Evolutionary conservation across 495 filamentous ascomycete species (phyloP).

Genomic region (Tuber melanosporum): DNA sequence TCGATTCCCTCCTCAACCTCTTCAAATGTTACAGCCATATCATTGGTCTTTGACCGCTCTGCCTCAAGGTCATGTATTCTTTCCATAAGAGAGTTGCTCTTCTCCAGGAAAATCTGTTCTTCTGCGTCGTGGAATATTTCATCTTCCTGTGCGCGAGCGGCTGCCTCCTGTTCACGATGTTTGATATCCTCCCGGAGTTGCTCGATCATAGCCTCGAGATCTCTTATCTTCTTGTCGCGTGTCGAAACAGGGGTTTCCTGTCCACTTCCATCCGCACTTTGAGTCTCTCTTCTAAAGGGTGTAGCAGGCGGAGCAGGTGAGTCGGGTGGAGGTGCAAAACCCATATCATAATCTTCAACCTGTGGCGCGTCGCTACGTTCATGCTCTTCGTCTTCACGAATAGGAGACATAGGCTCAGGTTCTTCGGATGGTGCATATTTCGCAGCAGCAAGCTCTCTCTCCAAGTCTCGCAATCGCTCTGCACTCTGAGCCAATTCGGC

Average conservation of each 20-base stretch:
- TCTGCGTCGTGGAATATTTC: constrained; percentile 42
- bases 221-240: constrained; percentile 38
- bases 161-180: constrained; percentile 35
- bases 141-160: constrained; percentile 37
- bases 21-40: constrained; percentile 21
- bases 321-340: constrained; percentile 4
- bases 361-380: constrained; percentile 6
- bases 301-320: constrained; percentile 13
- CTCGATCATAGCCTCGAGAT: constrained; percentile 38
- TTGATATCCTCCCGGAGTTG: constrained; percentile 35
- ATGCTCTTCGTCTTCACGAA: constrained; percentile 26
- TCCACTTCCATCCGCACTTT: neutral
- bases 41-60: constrained; percentile 12
- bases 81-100: constrained; percentile 26
- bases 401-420: constrained; percentile 22
- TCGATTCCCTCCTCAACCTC: constrained; percentile 15
- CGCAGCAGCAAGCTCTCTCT: constrained; percentile 31
- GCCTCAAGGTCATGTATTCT: constrained; percentile 27
- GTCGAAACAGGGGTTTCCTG: constrained; percentile 27
- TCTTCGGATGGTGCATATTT: constrained; percentile 37
- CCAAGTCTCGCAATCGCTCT: constrained; percentile 33
- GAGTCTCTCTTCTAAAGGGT: constrained; percentile 12
- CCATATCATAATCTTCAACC: constrained; percentile 30
- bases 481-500: constrained; percentile 46
- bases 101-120: constrained; percentile 40